These are phyloP conservation scores for Xanthoconium purpureum DNA, from an alignment of 768 basidiomycete species.

Conservation along the genomic window DNA sequence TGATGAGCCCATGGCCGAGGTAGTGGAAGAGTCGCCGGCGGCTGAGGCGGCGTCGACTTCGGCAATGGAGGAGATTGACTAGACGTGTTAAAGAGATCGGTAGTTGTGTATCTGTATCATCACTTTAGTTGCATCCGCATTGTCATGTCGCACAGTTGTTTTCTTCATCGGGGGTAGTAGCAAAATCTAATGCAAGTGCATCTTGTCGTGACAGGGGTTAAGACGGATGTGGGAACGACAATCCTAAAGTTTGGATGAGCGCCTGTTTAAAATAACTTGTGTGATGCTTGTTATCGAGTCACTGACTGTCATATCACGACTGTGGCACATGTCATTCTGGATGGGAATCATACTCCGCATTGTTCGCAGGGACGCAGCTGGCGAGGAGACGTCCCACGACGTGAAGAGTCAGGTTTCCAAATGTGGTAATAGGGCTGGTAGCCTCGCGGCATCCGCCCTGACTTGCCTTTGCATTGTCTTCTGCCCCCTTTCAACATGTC, in stretches of 20 bases:
- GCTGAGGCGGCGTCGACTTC: constrained; percentile 67
- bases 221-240: no score
- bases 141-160: constrained; percentile 18
- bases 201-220: no score
- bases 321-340: constrained; percentile 1
- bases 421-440: constrained; percentile 18
- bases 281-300: background rate
- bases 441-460: constrained; percentile 23
- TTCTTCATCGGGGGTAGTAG: constrained; percentile 24
- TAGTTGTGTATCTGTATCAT: constrained; percentile 27
- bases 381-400: no score
- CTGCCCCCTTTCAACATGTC: constrained; percentile 26
- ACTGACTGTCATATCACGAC: background rate
- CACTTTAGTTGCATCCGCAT: constrained; percentile 25
- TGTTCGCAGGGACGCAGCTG: no score
- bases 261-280: no score
- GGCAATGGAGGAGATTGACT: constrained; percentile 98
- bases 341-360: constrained; percentile 19
- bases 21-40: constrained; percentile 47
- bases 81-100: constrained; percentile 27
- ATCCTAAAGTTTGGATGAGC: no score
- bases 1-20: constrained; percentile 42
- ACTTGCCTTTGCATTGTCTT: constrained; percentile 18
- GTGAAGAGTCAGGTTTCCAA: constrained; percentile 11
- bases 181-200: background rate